Base-by-base conservation (phyloP, 768 basidiomycete species). In the Guyanaporus albipodus region DNA sequence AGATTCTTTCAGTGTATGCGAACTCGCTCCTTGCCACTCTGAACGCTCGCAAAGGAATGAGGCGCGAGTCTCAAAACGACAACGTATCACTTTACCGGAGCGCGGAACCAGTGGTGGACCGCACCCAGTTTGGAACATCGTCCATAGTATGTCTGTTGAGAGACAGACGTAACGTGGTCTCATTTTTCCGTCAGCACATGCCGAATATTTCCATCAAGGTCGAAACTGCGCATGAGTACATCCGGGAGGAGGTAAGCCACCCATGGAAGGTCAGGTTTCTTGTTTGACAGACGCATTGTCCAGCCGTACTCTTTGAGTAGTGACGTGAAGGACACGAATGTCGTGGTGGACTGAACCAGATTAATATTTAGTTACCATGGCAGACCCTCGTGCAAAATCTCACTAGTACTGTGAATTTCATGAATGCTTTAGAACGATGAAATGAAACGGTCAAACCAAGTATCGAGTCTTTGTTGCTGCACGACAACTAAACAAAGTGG, bases 131-230 rank as follows among this genome's bases (percentile, higher is more conserved):
- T 8, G 38, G 17, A 14, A 41, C 45, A 7, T 18, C 49, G 31
- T 41, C 56, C 17, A 49, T 8, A 38, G 63, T 49, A 39, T 1
- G 46, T 45, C 11, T n/a, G 7, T 11, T 8, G 18, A 26, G 22
- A 12, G 27, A 3, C 9, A 2, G 8, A n/a, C 12, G 6, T 22
- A 4, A 10, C 15, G 8, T 19, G 21, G 28, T 2, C 35, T 29
- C 17, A 52, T 44, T n/a, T 22, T 19, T 11, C 7, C 4, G 21
- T 41, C 38, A 59, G 62, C 50, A 38, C 4, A 2, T 35, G 53
- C 71, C 72, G 36, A 72, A 76, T 52, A 78, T 83, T 52, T 79
- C 80, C 24, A 81, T 84, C 66, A 80, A 80, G 64, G 78, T 83
- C 45, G 79, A 83, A 57, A 81, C 80, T 6, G 80, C 73, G 29